Evolutionary conservation across 2,329 filamentous ascomycete species (phyloP).

Genomic region (Fusarium camptoceras): DNA sequence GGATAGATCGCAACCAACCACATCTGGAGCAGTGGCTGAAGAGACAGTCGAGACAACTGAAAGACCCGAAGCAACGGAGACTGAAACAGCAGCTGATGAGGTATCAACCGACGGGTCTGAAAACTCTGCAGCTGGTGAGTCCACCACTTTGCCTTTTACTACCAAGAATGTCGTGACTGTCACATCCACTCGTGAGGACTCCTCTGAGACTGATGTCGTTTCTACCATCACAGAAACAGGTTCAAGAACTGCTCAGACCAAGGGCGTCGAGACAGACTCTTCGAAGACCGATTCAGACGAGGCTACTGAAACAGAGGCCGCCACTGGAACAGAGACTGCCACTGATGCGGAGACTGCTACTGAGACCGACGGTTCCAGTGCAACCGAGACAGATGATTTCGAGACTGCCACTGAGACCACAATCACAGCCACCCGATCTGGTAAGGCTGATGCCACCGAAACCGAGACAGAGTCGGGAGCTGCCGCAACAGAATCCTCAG

Average conservation of each 20-base stretch:
- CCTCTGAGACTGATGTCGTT: constrained; percentile 28
- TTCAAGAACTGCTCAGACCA: constrained; percentile 16
- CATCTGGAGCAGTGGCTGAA: constrained; percentile 14
- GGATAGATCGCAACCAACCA: constrained; percentile 21
- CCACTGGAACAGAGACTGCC: background rate
- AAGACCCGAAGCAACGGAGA: constrained; percentile 17
- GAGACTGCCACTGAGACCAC: constrained; percentile 16
- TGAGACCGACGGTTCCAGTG: background rate
- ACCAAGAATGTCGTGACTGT: background rate
- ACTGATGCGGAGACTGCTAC: background rate
- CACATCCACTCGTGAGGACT: constrained; percentile 10
- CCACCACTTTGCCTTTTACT: constrained; percentile 19
- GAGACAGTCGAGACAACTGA: constrained; percentile 14
- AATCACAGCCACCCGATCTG: constrained; percentile 7
- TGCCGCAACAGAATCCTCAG: constrained; percentile 7
- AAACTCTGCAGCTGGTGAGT: constrained; percentile 38
- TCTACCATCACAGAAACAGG: constrained; percentile 29
- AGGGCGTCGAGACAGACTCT: constrained; percentile 7
- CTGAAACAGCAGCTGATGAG: constrained; percentile 32
- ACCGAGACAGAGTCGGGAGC: constrained; percentile 1
- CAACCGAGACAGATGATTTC: background rate
- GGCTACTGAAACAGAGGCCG: background rate
- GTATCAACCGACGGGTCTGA: constrained; percentile 34
- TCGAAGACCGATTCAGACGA: constrained; percentile 3
- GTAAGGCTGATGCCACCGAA: constrained; percentile 7